A percentile compares a stretch with the other conserved stretches of the same genome.
Conservation (phyloP, 2,329 filamentous ascomycete species). For the Hypoxylon rubiginosum region DNA sequence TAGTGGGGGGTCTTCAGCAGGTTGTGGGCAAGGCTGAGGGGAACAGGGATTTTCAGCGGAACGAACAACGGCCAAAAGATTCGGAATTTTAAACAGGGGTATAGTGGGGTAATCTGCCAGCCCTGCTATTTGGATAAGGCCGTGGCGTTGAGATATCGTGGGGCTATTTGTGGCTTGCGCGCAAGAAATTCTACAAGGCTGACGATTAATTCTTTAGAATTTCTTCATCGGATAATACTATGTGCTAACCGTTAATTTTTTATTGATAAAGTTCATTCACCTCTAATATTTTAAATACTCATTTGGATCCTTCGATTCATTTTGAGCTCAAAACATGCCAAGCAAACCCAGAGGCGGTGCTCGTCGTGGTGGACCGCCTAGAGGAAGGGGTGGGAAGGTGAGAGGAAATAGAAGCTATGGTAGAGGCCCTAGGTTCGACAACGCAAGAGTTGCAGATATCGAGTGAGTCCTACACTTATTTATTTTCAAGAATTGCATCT, state of each 20-base stretch:
- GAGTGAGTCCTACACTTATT: constrained; percentile 52
- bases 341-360: constrained; percentile 42
- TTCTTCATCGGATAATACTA: constrained; percentile 5
- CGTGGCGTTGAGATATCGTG: no score
- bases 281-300: background rate
- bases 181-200: constrained; percentile 36
- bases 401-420: constrained; percentile 50
- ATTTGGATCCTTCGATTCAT: background rate
- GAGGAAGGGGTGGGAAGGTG: constrained; percentile 42
- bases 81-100: constrained; percentile 14
- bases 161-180: constrained; percentile 35
- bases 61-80: constrained; percentile 17
- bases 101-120: background rate
- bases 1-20: constrained; percentile 35
- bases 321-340: constrained; percentile 34
- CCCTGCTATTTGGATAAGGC: no score
- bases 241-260: background rate
- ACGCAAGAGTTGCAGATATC: constrained; percentile 60
- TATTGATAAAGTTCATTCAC: background rate
- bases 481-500: constrained; percentile 11
- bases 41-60: constrained; percentile 2
- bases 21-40: constrained; percentile 43
- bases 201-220: constrained; percentile 24
- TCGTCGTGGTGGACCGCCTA: constrained; percentile 43
- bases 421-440: constrained; percentile 58